Evolutionary conservation across 192 early-diverging fungal species (phyloP), one percentile per base, ranked within the genome.

Genomic region (Rhizophlyctis rosea): DNA sequence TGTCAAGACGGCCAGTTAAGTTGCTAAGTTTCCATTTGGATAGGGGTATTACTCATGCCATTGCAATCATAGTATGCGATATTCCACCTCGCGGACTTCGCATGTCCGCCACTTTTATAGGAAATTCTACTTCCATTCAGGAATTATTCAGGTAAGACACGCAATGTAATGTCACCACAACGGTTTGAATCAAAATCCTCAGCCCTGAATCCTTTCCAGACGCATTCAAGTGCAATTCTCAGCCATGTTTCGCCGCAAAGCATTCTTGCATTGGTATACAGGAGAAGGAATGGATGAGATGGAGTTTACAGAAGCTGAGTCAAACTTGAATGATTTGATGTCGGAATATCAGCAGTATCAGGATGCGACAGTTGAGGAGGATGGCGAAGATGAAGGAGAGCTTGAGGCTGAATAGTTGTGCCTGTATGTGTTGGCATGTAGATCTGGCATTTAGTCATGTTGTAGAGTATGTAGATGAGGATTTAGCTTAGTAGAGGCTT

Each of bases 311-410:
- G 93, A 95, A 74, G 93, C 88, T 50, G 88, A 86, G 70, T 90
- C 87, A 79, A 98, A 98, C 86, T 94, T 98, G 92, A 93, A 92
- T 79, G 96, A 98, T 73, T 82, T 98, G 61, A 88, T 95, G 39
- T 91, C 91, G 59, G 96, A 98, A 77, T 98, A 98, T 86, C 92
- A 95, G 79, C 96, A 98, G 57, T 83, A 83, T 59, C 75, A 80
- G 65, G 78, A 80, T 18, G 78, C 79, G n/a, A 71, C 78, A 9
- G 76, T 74, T 18, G 81, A 83, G 51, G 78, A 83, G 47, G 84
- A 74, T 47, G 64, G 54, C 34, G 74, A 91, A 18, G 18, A 44
- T 44, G 39, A 18, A 44, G 39, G 18, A 44, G 39, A n/a, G n/a
- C n/a, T n/a, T n/a, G n/a, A n/a, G n/a, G n/a, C n/a, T n/a, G n/a